phyloP scores from a whole-genome alignment of 176 grass and related monocot species.

The Oryza longistaminata region DNA sequence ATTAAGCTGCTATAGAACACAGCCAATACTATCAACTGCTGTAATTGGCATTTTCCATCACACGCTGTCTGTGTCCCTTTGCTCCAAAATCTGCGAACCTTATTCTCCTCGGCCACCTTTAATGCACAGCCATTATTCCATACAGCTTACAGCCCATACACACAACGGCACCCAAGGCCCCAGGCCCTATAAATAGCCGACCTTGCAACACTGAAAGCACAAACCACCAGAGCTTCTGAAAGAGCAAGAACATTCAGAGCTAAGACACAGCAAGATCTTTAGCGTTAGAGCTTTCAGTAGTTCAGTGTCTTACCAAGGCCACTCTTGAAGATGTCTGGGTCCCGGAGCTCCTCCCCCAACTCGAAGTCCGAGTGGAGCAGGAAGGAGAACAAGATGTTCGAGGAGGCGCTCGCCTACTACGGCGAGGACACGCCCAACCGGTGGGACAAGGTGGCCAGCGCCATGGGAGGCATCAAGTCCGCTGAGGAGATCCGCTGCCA shows the following conservation, averaged over 20 bases:
- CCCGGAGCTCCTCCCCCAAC: conserved; percentile 43
- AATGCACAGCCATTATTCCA: conserved; percentile 23
- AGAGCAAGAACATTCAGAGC: conserved; percentile 31
- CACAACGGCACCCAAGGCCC: conserved; percentile 10
- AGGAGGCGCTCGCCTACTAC: conserved; percentile 70
- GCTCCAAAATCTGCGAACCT: conserved; percentile 27
- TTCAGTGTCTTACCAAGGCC: conserved; percentile 19
- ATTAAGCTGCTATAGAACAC: background rate
- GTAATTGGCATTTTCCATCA: conserved; percentile 13
- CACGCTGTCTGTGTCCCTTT: conserved; percentile 10
- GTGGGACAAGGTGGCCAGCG: conserved; percentile 85
- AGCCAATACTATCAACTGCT: background rate
- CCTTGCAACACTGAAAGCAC: conserved; percentile 5
- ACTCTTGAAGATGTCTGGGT: conserved; percentile 45
- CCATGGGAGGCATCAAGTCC: conserved; percentile 73
- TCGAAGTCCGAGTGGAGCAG: conserved; percentile 49
- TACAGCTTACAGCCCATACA: conserved; percentile 34
- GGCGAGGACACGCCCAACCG: conserved; percentile 73
- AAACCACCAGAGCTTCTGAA: conserved; percentile 41
- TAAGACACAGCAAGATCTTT: background rate
- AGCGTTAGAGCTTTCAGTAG: conserved; percentile 13
- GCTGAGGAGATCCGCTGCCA: conserved; percentile 79
- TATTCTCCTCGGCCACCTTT: conserved; percentile 41
- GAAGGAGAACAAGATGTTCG: conserved; percentile 88
- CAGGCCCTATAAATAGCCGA: conserved; percentile 52